A percentile compares a stretch with the other conserved stretches of the same genome.
These are phyloP conservation scores for Ehretia macrophylla DNA, from an alignment of 257 asterid genomes.

Conservation along the genomic window DNA sequence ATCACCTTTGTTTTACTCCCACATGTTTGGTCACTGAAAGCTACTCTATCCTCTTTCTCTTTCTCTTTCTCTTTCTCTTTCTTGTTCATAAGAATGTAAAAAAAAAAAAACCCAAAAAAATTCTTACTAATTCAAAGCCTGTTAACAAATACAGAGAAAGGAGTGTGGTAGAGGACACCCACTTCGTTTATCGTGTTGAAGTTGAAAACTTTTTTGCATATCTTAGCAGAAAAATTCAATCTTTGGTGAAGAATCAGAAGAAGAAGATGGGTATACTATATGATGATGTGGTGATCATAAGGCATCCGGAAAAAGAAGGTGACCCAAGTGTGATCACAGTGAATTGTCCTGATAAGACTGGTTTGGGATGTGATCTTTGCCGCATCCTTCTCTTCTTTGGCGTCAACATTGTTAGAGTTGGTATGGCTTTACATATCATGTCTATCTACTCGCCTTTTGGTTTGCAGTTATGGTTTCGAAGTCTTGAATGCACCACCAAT, in stretches of 20 bases:
- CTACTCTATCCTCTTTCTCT: conserved; percentile 19
- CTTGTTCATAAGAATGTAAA: conserved; percentile 11
- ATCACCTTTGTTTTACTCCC: conserved; percentile 10
- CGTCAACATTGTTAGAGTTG: conserved; percentile 65
- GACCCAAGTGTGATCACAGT: conserved; percentile 80
- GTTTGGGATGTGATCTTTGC: conserved; percentile 86
- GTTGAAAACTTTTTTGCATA: conserved; percentile 13
- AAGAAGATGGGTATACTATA: conserved; percentile 52
- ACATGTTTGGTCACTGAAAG: conserved; percentile 41
- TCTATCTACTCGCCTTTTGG: background rate
- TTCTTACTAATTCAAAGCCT: background rate
- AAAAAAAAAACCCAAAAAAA: background rate
- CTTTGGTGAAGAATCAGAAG: conserved; percentile 1
- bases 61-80: too few relatives aligned
- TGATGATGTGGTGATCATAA: conserved; percentile 71
- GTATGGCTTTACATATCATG: conserved; percentile 25
- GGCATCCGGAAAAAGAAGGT: conserved; percentile 58
- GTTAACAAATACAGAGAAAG: background rate
- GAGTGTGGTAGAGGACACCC: background rate
- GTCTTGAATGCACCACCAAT: too few relatives aligned
- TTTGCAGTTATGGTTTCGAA: background rate
- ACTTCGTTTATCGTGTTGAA: conserved; percentile 13
- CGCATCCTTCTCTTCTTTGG: conserved; percentile 85
- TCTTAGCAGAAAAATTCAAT: conserved; percentile 4
- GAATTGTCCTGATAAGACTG: conserved; percentile 89